Evolutionary conservation across 208 protist species (phyloP), one percentile per base, ranked within the genome.

Genomic region (Perkinsela sp.): DNA sequence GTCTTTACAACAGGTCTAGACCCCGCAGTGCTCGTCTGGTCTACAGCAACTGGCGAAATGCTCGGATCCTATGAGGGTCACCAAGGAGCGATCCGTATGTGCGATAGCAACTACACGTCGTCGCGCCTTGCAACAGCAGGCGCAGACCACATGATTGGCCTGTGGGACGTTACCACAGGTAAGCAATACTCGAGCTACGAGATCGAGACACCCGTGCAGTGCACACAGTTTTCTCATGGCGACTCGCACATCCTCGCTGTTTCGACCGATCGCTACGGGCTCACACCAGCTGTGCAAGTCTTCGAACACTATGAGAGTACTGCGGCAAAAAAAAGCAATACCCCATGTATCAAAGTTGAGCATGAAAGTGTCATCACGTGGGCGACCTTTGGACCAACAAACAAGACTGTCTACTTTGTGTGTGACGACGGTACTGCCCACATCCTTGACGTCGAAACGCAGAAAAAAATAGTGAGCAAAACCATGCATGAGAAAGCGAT

Each of bases 1-100:
- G 76, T 98, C 29, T 97, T 98, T 76, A 92, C 91, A 28, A 81
- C 85, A 30, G 81, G 87, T 31, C 95, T 94, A 74, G 94, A 98
- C 75, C 82, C 83, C 29, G 77, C 81, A 32, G 83, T 87, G 31
- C 85, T 71, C 67, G 81, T 96, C 32, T 98, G 94, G 94, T 89
- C 89, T 75, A 77, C 83, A 29, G 80, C 93, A 69, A 93, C 82
- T 48, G 95, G 94, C 66, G 81, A 96, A 77, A 78, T 92, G 66
- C 72, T 98, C 22, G 95, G 95, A 57, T 93, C 94, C n/a, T 97
- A 93, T 76, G 80, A 89, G 15, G 92, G 91, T 32, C 85, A 94
- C 71, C 79, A 68, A 40, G 78, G 85, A 77, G 89, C 94, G 48
- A 91, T 97, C 32, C 93, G 84, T 70, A 82, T 78, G 28, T 78